Percentiles rank a stretch among this genome's conserved stretches.
phyloP scores from a whole-genome alignment of 1,139 yeast species.

The Pichia norvegensis region DNA sequence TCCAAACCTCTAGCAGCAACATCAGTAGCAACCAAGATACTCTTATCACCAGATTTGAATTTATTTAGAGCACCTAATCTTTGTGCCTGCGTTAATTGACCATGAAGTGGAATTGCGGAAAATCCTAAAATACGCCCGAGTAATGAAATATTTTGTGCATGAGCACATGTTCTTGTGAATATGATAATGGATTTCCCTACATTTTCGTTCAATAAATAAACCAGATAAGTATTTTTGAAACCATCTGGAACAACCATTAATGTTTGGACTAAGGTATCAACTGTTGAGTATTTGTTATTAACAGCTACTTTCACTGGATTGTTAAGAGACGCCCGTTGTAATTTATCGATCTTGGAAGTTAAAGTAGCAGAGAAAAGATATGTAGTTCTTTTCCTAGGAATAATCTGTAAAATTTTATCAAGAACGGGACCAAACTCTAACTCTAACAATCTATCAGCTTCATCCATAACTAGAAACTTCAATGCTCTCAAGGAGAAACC shows the following conservation, averaged over 20 bases:
- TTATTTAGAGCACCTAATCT: constrained; percentile 89
- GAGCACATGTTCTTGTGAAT: constrained; percentile 92
- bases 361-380: constrained; percentile 92
- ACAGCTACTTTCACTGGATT: constrained; percentile 92
- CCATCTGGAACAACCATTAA: constrained; percentile 91
- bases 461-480: constrained; percentile 88
- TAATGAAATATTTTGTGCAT: constrained; percentile 83
- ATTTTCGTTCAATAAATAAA: constrained; percentile 73
- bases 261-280: constrained; percentile 81
- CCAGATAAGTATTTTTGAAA: constrained; percentile 78
- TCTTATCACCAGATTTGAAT: constrained; percentile 77
- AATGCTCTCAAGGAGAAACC: constrained; percentile 79
- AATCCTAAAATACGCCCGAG: constrained; percentile 77
- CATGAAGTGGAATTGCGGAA: constrained; percentile 87
- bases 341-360: constrained; percentile 88
- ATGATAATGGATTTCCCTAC: constrained; percentile 84
- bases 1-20: constrained; percentile 98
- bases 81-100: constrained; percentile 87
- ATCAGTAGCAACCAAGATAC: constrained; percentile 88
- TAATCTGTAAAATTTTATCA: constrained; percentile 74
- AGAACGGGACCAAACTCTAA: constrained; percentile 96
- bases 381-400: constrained; percentile 82
- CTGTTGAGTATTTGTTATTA: constrained; percentile 82
- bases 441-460: constrained; percentile 91
- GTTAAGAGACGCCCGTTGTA: constrained; percentile 84